Conservation (phyloP, 495 filamentous ascomycete genomes). For the Tuber calosporum region DNA sequence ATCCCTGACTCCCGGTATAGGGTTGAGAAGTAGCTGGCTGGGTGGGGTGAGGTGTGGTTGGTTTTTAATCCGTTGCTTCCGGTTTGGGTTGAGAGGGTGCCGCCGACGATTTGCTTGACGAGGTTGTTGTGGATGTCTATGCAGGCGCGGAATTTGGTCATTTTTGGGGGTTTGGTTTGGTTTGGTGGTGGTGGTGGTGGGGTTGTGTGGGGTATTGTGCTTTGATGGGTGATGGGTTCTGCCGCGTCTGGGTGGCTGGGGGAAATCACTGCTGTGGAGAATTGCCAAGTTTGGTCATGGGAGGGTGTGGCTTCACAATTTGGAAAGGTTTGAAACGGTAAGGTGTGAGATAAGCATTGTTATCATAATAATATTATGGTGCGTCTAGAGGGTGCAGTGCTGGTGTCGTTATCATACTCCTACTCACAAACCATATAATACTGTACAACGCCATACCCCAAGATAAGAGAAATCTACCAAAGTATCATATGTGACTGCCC, state of each 20-base stretch:
- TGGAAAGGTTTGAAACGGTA: not conserved
- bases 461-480: not conserved
- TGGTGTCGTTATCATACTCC: too few relatives aligned
- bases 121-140: slow-evolving; percentile 93
- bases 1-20: slow-evolving; percentile 70
- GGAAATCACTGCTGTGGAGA: not conserved
- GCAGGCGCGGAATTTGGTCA: slow-evolving; percentile 93
- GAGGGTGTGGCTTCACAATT: not conserved
- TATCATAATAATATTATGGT: not conserved
- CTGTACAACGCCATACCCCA: not conserved
- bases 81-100: slow-evolving; percentile 36
- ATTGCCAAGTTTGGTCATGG: not conserved
- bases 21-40: slow-evolving; percentile 67
- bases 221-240: not conserved
- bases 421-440: not conserved
- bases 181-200: not conserved
- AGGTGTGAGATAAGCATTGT: not conserved
- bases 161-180: slow-evolving; percentile 43
- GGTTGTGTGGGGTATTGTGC: not conserved
- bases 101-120: slow-evolving; percentile 86
- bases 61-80: slow-evolving; percentile 58
- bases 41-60: slow-evolving; percentile 78
- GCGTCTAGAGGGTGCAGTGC: not conserved
- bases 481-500: not conserved
- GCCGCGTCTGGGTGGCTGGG: not conserved